Percentiles rank a stretch among this genome's conserved stretches.
phyloP scores from a whole-genome alignment of 805 yeast species.

The Scheffersomyces amazonensis region DNA sequence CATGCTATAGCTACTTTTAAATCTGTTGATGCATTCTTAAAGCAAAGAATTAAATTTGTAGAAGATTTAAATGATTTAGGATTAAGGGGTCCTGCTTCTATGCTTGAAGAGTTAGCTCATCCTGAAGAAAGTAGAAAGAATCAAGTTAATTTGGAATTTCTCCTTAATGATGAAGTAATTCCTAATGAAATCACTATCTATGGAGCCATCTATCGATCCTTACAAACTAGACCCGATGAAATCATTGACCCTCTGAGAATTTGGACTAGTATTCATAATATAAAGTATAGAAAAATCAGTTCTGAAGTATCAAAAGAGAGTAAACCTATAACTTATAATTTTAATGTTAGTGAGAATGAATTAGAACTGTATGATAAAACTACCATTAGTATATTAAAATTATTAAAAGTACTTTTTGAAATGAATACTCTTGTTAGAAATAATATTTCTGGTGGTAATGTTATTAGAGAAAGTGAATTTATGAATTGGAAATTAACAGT shows the following conservation, averaged over 20 bases:
- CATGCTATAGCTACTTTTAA: slow-evolving; percentile 63
- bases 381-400: slow-evolving; percentile 40
- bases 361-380: slow-evolving; percentile 20
- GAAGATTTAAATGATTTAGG: slow-evolving; percentile 13
- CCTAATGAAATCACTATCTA: slow-evolving; percentile 70
- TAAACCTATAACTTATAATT: slow-evolving; percentile 8
- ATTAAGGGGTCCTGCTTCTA: slow-evolving; percentile 8
- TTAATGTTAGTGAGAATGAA: slow-evolving; percentile 10
- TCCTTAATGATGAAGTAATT: slow-evolving; percentile 52
- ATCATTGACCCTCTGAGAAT: slow-evolving; percentile 46
- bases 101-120: slow-evolving; percentile 10
- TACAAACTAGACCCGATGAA: slow-evolving; percentile 36
- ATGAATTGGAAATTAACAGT: slow-evolving; percentile 81
- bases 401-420: slow-evolving; percentile 47
- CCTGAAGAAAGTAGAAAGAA: slow-evolving; percentile 11
- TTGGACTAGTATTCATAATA: slow-evolving; percentile 56
- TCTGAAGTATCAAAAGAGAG: slow-evolving; percentile 7
- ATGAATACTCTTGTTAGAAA: slow-evolving; percentile 29
- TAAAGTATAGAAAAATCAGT: slow-evolving; percentile 6
- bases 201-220: slow-evolving; percentile 63
- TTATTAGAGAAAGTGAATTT: slow-evolving; percentile 34
- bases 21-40: slow-evolving; percentile 47
- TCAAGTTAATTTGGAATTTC: slow-evolving; percentile 47
- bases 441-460: slow-evolving; percentile 16
- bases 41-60: slow-evolving; percentile 35